A percentile compares a stretch with the other conserved stretches of the same genome.
These are phyloP conservation scores for Pseudisothecium myosuroides DNA, from an alignment of 225 moss, liverwort and hornwort genomes.

Conservation along the genomic window DNA sequence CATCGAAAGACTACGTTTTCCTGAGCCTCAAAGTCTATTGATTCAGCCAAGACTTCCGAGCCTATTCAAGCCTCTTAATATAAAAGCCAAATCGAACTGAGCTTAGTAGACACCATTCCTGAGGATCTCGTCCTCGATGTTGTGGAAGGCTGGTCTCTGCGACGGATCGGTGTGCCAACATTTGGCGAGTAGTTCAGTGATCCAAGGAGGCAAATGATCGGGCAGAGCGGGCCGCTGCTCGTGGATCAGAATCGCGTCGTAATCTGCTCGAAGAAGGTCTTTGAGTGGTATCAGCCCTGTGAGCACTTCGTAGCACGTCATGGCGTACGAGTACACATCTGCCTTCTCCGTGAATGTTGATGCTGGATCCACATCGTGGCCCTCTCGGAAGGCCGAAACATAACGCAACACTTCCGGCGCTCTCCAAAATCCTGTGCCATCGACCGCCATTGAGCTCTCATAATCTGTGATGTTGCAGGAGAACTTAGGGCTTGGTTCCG, in stretches of 20 bases:
- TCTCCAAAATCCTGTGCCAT: not conserved
- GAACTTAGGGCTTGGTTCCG: not conserved
- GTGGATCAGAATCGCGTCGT: not conserved
- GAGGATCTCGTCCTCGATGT: not conserved
- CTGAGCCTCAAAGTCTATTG: not conserved
- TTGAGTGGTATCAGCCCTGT: not conserved
- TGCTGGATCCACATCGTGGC: not conserved
- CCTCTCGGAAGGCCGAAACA: not conserved
- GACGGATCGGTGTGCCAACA: not conserved
- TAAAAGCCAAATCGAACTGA: too few species aligned
- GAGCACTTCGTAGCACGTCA: slow-evolving; percentile 5
- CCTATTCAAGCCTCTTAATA: not conserved
- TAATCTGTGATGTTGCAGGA: not conserved
- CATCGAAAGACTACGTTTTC: not conserved
- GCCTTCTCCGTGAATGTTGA: not conserved
- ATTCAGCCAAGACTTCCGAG: not conserved
- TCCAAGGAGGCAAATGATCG: not conserved
- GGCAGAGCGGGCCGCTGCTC: not conserved
- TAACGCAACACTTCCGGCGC: not conserved
- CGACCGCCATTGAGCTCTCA: not conserved
- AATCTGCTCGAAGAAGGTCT: not conserved
- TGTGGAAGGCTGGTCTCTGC: not conserved
- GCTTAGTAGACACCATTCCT: not conserved
- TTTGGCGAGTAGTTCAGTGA: not conserved
- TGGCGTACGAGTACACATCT: slow-evolving; percentile 1